Evolutionary conservation across 345 rosid species (phyloP), one percentile per base, ranked within the genome.

Genomic region (Eucalyptus cloeziana): DNA sequence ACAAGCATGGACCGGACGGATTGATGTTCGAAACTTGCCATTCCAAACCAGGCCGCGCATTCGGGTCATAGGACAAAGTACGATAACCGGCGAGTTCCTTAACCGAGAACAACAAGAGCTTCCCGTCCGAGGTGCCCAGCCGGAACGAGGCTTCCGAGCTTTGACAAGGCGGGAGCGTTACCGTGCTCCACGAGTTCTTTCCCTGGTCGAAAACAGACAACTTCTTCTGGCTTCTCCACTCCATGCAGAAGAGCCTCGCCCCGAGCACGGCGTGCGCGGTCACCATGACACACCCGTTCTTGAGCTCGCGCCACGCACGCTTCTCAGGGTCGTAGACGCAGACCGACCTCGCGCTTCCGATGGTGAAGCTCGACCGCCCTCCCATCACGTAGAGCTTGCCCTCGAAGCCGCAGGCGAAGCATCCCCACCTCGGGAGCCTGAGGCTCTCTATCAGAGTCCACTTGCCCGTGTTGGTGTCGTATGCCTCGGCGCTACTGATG

Each of bases 361-460:
- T 98, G 4, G 97, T 95, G 94, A 96, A 98, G 93, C 94, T 96
- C 6, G 99, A 98, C 91, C 99, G 96, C 87, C 99, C 99, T 60
- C 99, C 99, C 95, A 97, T 95, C 54, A 98, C 94, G 24, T 97
- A 97, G 50, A 97, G 96, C 91, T 95, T 97, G 69, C 98, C 98
- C 10, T 94, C 94, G 64, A 97, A 94, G 58, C 96, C 88, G 27
- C 95, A 95, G 19, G 97, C 99, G 33, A 98, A 97, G 86, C 97
- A 95, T 6, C 97, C 99, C 96, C 96, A 94, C 79, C 99, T 92
- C 4, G 99, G 98, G 85, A 98, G 92, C 89, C 98, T 95, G 5
- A 97, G 94, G 90, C 94, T 91, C 92, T 98, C 96, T 83, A 97
- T 92, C 88, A 89, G 87, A 50, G 90, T 92, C 99, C 99, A 98